phyloP scores from a whole-genome alignment of 2,329 filamentous ascomycete species.

The Septoria linicola region DNA sequence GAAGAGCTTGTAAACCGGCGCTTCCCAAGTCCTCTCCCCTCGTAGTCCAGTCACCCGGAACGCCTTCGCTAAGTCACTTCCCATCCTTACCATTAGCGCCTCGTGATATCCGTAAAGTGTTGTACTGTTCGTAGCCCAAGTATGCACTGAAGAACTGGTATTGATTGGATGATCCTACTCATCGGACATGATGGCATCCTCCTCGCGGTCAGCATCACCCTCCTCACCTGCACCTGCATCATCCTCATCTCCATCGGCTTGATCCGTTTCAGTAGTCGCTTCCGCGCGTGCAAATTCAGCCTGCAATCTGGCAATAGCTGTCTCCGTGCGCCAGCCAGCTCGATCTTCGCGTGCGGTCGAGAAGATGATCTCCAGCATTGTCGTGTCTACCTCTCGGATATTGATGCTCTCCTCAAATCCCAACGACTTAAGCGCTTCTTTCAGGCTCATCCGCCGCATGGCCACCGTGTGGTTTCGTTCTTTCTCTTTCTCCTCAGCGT shows the following conservation, averaged over 20 bases:
- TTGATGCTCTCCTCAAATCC: background rate
- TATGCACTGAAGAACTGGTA: no score
- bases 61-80: constrained; percentile 10
- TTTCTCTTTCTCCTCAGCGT: constrained; percentile 1
- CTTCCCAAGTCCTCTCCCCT: no score
- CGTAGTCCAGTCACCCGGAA: background rate
- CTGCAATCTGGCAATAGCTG: constrained; percentile 5
- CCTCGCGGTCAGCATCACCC: background rate
- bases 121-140: background rate
- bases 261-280: background rate
- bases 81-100: background rate
- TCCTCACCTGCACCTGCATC: constrained; percentile 4
- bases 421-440: constrained; percentile 6
- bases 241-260: background rate
- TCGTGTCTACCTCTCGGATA: background rate
- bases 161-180: background rate
- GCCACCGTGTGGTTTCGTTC: background rate
- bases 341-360: constrained; percentile 4
- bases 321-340: constrained; percentile 5
- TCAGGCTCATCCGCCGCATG: background rate
- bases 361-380: constrained; percentile 10
- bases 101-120: background rate
- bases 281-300: background rate
- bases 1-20: no score
- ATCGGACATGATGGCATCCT: constrained; percentile 19